These are phyloP conservation scores for Prunella vulgaris DNA, from an alignment of 257 asterid genomes.

Conservation along the genomic window DNA sequence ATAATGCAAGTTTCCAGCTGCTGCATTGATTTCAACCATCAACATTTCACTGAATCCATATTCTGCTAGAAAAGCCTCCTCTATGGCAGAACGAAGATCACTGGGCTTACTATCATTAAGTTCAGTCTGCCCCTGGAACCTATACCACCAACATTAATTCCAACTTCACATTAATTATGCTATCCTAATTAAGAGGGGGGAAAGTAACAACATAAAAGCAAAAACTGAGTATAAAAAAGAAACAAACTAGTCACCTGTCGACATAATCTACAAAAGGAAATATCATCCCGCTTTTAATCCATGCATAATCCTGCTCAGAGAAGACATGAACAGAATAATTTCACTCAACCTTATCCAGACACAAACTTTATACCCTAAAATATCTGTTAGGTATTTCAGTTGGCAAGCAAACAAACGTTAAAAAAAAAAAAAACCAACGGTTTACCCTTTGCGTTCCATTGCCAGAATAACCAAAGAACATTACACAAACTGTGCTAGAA, in stretches of 20 bases:
- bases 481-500: constrained; percentile 71
- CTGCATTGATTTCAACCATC: constrained; percentile 88
- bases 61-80: constrained; percentile 93
- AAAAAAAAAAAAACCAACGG: neutral
- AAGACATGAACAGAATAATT: constrained; percentile 26
- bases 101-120: constrained; percentile 70
- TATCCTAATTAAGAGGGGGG: neutral
- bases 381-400: constrained; percentile 12
- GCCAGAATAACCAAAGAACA: constrained; percentile 98
- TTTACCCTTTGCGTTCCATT: constrained; percentile 97
- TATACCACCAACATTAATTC: constrained; percentile 35
- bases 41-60: constrained; percentile 85
- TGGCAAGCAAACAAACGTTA: constrained; percentile 14
- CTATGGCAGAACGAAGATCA: constrained; percentile 88
- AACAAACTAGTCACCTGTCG: constrained; percentile 59
- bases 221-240: constrained; percentile 11
- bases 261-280: constrained; percentile 87
- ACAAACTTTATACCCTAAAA: constrained; percentile 14
- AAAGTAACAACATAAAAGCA: neutral
- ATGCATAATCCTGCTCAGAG: constrained; percentile 86
- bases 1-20: constrained; percentile 78
- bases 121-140: constrained; percentile 93
- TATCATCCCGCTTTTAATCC: constrained; percentile 84
- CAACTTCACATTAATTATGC: neutral
- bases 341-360: constrained; percentile 1